Percentiles rank a stretch among this genome's conserved stretches.
Conservation (phyloP, 129 eudicot genomes). For the Cynara cardunculus region DNA sequence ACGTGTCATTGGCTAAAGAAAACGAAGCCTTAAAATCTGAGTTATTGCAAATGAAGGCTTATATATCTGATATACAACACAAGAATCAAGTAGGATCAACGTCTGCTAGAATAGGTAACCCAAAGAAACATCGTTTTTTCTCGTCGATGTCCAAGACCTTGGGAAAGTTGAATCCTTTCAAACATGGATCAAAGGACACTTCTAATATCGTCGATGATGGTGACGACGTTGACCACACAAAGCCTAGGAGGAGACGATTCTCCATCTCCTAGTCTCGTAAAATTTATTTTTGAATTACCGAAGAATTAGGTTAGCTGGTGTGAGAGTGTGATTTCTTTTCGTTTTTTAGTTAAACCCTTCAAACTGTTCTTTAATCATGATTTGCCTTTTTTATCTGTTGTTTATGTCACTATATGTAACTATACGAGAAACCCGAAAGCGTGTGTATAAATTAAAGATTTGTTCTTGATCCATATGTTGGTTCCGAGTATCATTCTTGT, state of each 20-base stretch:
- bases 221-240: conserved; percentile 66
- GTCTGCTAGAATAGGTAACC: conserved; percentile 25
- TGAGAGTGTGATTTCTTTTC: conserved; percentile 17
- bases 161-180: conserved; percentile 89
- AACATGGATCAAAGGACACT: conserved; percentile 82
- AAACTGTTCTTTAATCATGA: background rate
- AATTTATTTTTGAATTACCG: background rate
- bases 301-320: conserved; percentile 19
- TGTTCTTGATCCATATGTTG: background rate
- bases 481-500: background rate
- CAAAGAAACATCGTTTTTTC: conserved; percentile 59
- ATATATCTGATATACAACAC: conserved; percentile 57
- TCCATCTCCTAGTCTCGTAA: conserved; percentile 55
- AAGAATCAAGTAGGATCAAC: conserved; percentile 31
- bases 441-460: conserved; percentile 22
- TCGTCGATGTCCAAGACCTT: conserved; percentile 82
- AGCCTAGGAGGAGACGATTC: conserved; percentile 76
- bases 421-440: conserved; percentile 15
- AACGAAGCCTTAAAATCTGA: conserved; percentile 79
- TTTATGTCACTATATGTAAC: conserved; percentile 6
- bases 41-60: conserved; percentile 85
- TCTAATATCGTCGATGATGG: conserved; percentile 55
- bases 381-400: background rate
- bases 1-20: conserved; percentile 72
- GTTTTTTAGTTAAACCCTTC: background rate